Base-by-base conservation (phyloP, 306 rosid genomes). In the Cotoneaster glaucophyllus region DNA sequence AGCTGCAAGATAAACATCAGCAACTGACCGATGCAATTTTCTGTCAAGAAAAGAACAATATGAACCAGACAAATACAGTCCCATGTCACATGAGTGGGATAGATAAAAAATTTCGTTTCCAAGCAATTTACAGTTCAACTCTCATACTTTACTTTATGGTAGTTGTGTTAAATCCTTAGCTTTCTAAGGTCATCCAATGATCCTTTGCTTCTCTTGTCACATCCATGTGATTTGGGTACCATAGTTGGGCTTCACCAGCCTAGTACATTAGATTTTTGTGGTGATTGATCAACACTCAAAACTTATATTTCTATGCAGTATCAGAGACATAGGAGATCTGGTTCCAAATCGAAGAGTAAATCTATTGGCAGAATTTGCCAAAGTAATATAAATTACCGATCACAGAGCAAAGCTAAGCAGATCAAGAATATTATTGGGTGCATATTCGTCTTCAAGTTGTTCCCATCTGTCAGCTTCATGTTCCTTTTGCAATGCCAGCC, bases 1-100 rank as follows among this genome's bases (percentile, higher is more conserved):
- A 76, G 70, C 88, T 87, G 53, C 50, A 73, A 62, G 28, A 66
- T 29, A 57, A 56, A 78, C n/a, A 64, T 37, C 69, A 48, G 44
- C 25, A 57, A 74, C 61, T 44, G 39, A 59, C 29, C n/a, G 15
- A 67, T 70, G 45, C 34, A 21, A 54, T 22, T 62, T 21, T 17
- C 31, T 19, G 44, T 59, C 41, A 37, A 21, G 43, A 74, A 69
- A 68, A 26, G 58, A 69, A 52, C 0, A 29, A 18, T 53, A 53
- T 12, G 70, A 48, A 67, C 8, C 44, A 21, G 48, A 70, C 64
- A 64, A 64, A 72, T 48, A 59, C 24, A 50, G 43, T 39, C 63
- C 41, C 52, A 14, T 48, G 57, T 7, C 75, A 44, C n/a, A 12
- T 44, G 41, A 57, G 66, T 61, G 65, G 34, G 28, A 69, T 61